Base-by-base conservation (phyloP, 1,284 basidiomycete species). In the Ceratobasidium sp. region DNA sequence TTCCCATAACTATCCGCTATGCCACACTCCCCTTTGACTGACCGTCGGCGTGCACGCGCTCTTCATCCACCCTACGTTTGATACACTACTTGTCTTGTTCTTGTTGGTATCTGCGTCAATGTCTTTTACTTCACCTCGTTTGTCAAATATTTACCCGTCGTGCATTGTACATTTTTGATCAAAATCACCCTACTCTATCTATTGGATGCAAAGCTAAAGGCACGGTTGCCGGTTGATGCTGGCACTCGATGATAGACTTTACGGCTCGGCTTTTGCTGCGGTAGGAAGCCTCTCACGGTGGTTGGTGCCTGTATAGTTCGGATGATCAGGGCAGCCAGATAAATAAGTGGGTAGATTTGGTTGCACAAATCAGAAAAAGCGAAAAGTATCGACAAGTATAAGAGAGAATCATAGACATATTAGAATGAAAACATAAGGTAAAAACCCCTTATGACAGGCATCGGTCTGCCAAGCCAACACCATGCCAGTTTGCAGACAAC, bases 401-500 rank as follows among this genome's bases (percentile, higher is more conserved):
- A 46, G 16, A 46, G 44, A 46, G 44, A 46, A 46, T 46, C 16
- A 46, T 10, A 50, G 50, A 52, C 20, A n/a, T 27, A 54, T 5
- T 46, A 23, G 33, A 69, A 38, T 14, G 14, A 20, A 16, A 16
- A 18, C 18, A 30, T 38, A 57, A 41, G 35, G 54, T 57, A 57
- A 14, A 48, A n/a, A 64, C 38, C 44, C 70, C 70, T 74, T 74
- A 27, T 74, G 59, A 64, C 46, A 60, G 59, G 57, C 59, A 74
- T 74, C 46, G 48, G 59, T 44, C 33, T 74, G 70, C 59, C 20
- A 3, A 59, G 70, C 46, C 35, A 23, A 74, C 30, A n/a, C 46
- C 33, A 48, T 33, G 41, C 46, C 59, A 38, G 70, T 38, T 14
- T 27, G 41, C 44, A n/a, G 12, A 16, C 35, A 65, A 6, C 41